Evolutionary conservation across 2,329 filamentous ascomycete genomes (phyloP).

Genomic region (Penicillium sp.): DNA sequence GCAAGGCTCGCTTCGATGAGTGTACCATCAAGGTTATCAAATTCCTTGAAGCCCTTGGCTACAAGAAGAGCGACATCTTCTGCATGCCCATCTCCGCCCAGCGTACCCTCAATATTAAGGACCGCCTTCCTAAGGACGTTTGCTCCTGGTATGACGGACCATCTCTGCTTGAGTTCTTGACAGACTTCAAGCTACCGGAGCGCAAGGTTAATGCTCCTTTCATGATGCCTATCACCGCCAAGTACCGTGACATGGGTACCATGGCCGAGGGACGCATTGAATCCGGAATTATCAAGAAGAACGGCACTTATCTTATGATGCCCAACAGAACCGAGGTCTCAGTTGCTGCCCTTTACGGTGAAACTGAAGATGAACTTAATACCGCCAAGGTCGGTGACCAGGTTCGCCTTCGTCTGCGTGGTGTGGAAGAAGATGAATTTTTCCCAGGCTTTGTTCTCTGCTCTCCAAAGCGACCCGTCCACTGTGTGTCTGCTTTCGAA

Average conservation of each 20-base stretch:
- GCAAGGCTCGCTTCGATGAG: slow-evolving; percentile 86
- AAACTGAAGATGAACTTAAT: slow-evolving; percentile 88
- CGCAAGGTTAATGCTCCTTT: slow-evolving; percentile 96
- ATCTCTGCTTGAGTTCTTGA: slow-evolving; percentile 92
- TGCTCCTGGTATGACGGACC: slow-evolving; percentile 86
- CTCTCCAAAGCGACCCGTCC: slow-evolving; percentile 88
- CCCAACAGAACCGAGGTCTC: slow-evolving; percentile 82
- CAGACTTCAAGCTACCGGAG: slow-evolving; percentile 86
- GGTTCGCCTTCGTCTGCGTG: slow-evolving; percentile 85
- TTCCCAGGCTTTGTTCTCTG: slow-evolving; percentile 94
- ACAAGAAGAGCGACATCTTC: slow-evolving; percentile 90
- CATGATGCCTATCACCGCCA: slow-evolving; percentile 97
- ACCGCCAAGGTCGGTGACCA: slow-evolving; percentile 90
- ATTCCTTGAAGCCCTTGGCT: slow-evolving; percentile 90
- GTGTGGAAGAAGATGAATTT: slow-evolving; percentile 96
- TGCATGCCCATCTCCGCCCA: slow-evolving; percentile 98
- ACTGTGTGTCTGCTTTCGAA: slow-evolving; percentile 86
- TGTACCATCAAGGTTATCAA: slow-evolving; percentile 83
- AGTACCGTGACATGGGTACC: slow-evolving; percentile 96
- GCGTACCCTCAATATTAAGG: slow-evolving; percentile 80
- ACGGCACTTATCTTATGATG: slow-evolving; percentile 86
- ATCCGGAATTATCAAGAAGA: slow-evolving; percentile 90
- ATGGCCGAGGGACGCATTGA: slow-evolving; percentile 98
- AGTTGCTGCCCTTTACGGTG: slow-evolving; percentile 84
- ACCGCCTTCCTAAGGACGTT: slow-evolving; percentile 73